phyloP scores from a whole-genome alignment of 768 basidiomycete genomes.

The Tulasnella sp. region DNA sequence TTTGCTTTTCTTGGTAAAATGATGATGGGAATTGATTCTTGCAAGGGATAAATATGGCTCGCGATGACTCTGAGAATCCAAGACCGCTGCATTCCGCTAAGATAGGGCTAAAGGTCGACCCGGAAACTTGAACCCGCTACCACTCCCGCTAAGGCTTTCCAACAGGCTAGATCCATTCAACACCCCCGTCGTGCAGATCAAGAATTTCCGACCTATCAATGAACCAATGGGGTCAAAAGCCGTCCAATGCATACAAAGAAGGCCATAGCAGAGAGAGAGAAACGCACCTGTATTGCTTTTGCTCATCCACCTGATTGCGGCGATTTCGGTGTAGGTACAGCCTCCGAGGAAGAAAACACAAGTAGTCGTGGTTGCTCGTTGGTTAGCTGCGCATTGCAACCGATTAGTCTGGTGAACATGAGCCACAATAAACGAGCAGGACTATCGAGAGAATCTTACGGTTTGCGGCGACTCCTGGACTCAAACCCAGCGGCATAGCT shows the following conservation, averaged over 20 bases:
- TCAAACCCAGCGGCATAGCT: neutral
- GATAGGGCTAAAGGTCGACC: too few species aligned
- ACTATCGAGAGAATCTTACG: too few species aligned
- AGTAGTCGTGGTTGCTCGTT: conserved; percentile 50
- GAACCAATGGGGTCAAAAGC: conserved; percentile 9
- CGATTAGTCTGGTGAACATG: neutral
- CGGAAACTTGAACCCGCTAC: neutral
- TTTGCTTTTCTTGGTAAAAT: too few species aligned
- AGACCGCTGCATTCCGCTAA: too few species aligned
- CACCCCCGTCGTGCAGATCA: conserved; percentile 88
- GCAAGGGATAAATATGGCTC: too few species aligned
- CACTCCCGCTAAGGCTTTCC: conserved; percentile 18
- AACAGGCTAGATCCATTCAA: conserved; percentile 47
- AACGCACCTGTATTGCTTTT: conserved; percentile 67
- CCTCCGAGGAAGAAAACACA: conserved; percentile 96
- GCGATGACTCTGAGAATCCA: too few species aligned
- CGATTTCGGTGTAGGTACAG: conserved; percentile 94
- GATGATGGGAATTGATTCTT: too few species aligned
- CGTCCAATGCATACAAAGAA: conserved; percentile 1
- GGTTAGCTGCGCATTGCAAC: neutral
- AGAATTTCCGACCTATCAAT: conserved; percentile 62
- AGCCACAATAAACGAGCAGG: neutral
- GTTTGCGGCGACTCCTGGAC: too few species aligned
- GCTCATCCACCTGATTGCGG: conserved; percentile 86
- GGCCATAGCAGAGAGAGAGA: too few species aligned